Conservation (phyloP, 148 eudicot genomes). For the Talinum fruticosum region DNA sequence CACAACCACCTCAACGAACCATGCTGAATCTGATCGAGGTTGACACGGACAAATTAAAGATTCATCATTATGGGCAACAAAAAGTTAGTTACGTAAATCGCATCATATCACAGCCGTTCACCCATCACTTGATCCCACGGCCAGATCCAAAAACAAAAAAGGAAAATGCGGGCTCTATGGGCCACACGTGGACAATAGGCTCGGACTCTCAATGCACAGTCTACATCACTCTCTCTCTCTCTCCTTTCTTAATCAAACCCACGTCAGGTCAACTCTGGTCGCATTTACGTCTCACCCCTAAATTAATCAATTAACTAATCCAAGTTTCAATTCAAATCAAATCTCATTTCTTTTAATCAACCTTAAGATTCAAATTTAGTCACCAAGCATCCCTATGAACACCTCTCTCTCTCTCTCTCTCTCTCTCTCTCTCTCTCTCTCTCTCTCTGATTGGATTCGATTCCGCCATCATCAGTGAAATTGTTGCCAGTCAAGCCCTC, state of each 20-base stretch:
- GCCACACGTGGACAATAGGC: not conserved
- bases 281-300: slow-evolving; percentile 18
- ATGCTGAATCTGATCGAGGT: not conserved
- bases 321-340: slow-evolving; percentile 20
- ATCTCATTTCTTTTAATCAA: slow-evolving; percentile 28
- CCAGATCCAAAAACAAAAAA: not conserved
- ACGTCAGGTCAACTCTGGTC: slow-evolving; percentile 22
- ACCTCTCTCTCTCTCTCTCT: no score
- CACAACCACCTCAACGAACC: not conserved
- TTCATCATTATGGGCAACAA: not conserved
- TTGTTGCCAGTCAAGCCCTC: slow-evolving; percentile 17
- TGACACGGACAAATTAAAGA: no score
- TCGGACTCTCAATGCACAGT: not conserved
- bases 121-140: not conserved
- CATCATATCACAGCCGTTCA: not conserved
- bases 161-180: not conserved
- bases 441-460: slow-evolving; percentile 6
- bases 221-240: not conserved
- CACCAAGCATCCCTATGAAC: slow-evolving; percentile 31
- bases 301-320: slow-evolving; percentile 6
- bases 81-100: not conserved
- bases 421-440: not conserved
- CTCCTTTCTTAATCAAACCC: not conserved
- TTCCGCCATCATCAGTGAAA: not conserved
- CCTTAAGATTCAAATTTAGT: slow-evolving; percentile 37